Conservation (phyloP, 164 flowering plant genomes). For the Euptelea pleiosperma region DNA sequence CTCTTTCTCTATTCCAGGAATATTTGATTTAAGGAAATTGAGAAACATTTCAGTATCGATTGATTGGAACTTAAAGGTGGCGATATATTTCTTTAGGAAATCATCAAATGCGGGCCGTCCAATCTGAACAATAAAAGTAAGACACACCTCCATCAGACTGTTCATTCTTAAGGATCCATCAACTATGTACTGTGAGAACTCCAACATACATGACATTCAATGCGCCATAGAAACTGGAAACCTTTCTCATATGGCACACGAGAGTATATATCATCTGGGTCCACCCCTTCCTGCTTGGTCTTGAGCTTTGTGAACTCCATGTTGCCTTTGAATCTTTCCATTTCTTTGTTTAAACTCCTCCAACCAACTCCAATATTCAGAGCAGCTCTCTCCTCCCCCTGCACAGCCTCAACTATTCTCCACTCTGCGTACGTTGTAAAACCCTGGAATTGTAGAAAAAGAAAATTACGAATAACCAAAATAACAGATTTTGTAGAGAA, state of each 20-base stretch:
- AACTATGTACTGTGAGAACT: no score
- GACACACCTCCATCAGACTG: background rate
- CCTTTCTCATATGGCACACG: slow-evolving; percentile 90
- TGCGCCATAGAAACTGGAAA: slow-evolving; percentile 85
- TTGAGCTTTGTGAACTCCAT: slow-evolving; percentile 87
- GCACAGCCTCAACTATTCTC: slow-evolving; percentile 85
- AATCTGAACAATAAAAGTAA: slow-evolving; percentile 36
- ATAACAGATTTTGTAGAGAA: no score
- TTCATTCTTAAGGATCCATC: background rate
- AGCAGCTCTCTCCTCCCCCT: slow-evolving; percentile 76
- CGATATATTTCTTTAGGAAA: slow-evolving; percentile 76
- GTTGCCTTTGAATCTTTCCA: slow-evolving; percentile 82
- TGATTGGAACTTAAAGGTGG: slow-evolving; percentile 77
- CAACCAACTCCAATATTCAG: slow-evolving; percentile 85
- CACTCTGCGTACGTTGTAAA: slow-evolving; percentile 89
- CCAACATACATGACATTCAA: slow-evolving; percentile 68
- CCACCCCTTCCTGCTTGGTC: slow-evolving; percentile 74
- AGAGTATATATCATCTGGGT: slow-evolving; percentile 88
- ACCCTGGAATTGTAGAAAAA: slow-evolving; percentile 40
- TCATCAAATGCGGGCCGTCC: slow-evolving; percentile 87
- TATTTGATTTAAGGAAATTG: slow-evolving; percentile 59
- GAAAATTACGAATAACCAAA: no score
- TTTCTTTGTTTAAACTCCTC: slow-evolving; percentile 60
- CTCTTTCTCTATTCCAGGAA: slow-evolving; percentile 72
- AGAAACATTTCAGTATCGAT: slow-evolving; percentile 82